Base-by-base conservation (phyloP, 2,329 filamentous ascomycete species). In the Colletotrichum sp. region DNA sequence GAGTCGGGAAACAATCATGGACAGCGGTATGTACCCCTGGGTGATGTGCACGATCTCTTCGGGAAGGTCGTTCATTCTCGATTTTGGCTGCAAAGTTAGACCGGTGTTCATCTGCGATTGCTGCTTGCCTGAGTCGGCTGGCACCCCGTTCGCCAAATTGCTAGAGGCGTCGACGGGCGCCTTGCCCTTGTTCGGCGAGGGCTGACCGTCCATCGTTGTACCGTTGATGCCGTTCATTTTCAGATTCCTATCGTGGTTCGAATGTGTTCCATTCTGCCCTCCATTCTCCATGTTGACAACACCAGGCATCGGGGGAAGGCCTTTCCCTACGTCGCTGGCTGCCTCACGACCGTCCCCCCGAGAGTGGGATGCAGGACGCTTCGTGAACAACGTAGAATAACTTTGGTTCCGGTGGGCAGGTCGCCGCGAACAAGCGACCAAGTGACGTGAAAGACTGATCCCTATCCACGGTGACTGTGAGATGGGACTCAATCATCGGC, bases 11-110 rank as follows among this genome's bases (percentile, higher is more conserved):
- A 99, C 89, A 61, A 99, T 87, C 16, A 90, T 90, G 6, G 93
- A 92, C 24, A 99, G 89, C 6, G 95, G 93, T 72, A 96, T 90
- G 82, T 96, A 98, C 39, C 92, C 93, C 73, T 93, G 88, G 0
- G 93, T 93, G 74, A 98, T 94, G 81, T 98, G 95, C 48, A 87
- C 84, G 48, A 94, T 91, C 80, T 92, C 90, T 74, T 91, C 88
- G 13, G 92, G 91, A 2, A 92, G 84, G 76, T 92, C 88, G 80
- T 92, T 90, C 86, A 92, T 89, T 75, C 86, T 70, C 65, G 75
- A 59, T 39, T 71, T 69, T 32, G 63, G 74, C 55, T 77, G 76
- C 21, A 76, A 36, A 5, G 76, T 69, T 15, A 74, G 65, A 18
- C 72, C 72, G 12, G 67, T 75, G 13, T 63, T 67, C 63, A 74